Evolutionary conservation across 768 basidiomycete species (phyloP).

Genomic region (Sarcodon sp.): DNA sequence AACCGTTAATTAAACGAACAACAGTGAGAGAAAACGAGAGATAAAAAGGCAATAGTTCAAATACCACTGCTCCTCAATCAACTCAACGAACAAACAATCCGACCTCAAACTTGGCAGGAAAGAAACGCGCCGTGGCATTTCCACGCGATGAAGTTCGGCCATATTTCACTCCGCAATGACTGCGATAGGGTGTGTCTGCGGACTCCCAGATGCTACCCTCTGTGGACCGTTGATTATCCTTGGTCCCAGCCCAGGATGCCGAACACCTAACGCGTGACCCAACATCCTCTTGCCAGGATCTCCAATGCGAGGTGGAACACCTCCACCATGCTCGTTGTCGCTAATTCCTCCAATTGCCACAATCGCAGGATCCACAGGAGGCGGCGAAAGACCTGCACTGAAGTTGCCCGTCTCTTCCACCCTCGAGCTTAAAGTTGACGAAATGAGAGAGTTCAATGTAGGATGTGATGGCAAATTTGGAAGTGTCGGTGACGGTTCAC

Average conservation of each 20-base stretch:
- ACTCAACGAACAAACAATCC: background rate
- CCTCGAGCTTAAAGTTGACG: slow-evolving; percentile 39
- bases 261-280: slow-evolving; percentile 71
- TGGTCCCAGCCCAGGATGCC: slow-evolving; percentile 64
- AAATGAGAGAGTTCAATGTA: slow-evolving; percentile 76
- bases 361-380: slow-evolving; percentile 25
- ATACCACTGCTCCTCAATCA: background rate
- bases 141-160: too few relatives aligned
- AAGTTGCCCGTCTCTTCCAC: background rate
- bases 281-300: slow-evolving; percentile 87
- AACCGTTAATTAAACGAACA: background rate
- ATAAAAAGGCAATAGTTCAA: background rate
- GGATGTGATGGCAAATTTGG: slow-evolving; percentile 74
- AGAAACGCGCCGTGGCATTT: background rate
- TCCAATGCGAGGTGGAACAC: slow-evolving; percentile 61
- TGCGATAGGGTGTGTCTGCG: background rate
- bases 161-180: background rate
- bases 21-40: background rate
- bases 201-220: too few relatives aligned
- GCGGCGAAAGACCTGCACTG: slow-evolving; percentile 25
- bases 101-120: background rate
- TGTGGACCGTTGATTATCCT: slow-evolving; percentile 27
- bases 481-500: slow-evolving; percentile 74
- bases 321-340: background rate
- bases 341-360: background rate